Conservation (phyloP, 768 basidiomycete genomes). For the Xanthoconium stramineum region DNA sequence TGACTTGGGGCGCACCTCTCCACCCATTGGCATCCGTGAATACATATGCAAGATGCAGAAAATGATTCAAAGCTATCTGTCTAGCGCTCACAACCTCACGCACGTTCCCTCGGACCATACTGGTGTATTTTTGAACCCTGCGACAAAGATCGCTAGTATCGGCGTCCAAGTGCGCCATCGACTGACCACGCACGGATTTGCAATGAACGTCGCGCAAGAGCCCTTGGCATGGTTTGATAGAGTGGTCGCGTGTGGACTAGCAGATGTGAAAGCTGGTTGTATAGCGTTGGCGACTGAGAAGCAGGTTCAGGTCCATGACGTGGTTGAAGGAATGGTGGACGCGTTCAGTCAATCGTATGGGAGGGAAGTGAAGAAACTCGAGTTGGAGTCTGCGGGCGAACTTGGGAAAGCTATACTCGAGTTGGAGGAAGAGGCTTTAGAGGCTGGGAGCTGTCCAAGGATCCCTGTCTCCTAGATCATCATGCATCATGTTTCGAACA, state of each 20-base stretch:
- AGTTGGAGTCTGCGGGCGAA: slow-evolving; percentile 41
- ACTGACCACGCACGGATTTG: slow-evolving; percentile 92
- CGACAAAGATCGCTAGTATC: slow-evolving; percentile 89
- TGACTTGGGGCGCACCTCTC: slow-evolving; percentile 78
- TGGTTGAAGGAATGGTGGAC: slow-evolving; percentile 49
- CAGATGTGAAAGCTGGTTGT: slow-evolving; percentile 75
- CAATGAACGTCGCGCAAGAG: slow-evolving; percentile 83
- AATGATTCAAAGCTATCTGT: slow-evolving; percentile 61
- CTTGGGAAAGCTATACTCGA: slow-evolving; percentile 45
- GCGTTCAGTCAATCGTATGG: slow-evolving; percentile 48
- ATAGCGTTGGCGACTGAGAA: slow-evolving; percentile 47
- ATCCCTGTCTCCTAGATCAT: slow-evolving; percentile 9
- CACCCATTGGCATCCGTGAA: slow-evolving; percentile 67
- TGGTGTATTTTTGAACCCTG: slow-evolving; percentile 81
- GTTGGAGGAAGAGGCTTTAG: slow-evolving; percentile 44
- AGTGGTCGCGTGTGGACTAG: slow-evolving; percentile 88
- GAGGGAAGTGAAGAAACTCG: slow-evolving; percentile 47
- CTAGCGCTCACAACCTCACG: slow-evolving; percentile 54
- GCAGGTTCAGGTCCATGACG: slow-evolving; percentile 42
- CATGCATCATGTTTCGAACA: too few species aligned
- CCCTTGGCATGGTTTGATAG: slow-evolving; percentile 83
- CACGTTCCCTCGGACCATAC: slow-evolving; percentile 73
- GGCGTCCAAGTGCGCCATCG: slow-evolving; percentile 95
- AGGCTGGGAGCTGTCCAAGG: slow-evolving; percentile 41
- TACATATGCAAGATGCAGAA: slow-evolving; percentile 86